Base-by-base conservation (phyloP, 208 protist species). In the Trichomonas gallinae region DNA sequence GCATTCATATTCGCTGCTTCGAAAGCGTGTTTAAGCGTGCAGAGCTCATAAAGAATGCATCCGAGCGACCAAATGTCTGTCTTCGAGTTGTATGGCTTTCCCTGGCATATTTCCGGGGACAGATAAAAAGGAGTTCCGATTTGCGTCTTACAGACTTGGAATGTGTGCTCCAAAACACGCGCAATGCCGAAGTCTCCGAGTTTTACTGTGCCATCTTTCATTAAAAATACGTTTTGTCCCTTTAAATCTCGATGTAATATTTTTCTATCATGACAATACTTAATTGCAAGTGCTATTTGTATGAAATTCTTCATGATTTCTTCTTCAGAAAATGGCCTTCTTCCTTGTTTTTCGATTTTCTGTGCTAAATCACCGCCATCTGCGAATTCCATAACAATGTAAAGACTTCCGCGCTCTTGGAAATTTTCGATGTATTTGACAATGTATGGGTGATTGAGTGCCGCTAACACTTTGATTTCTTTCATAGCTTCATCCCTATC, bases 221-320 rank as follows among this genome's bases (percentile, higher is more conserved):
- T 89, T 58, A 97, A 46, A 85, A 97, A 97, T 26, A 97, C 36
- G 51, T 97, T 97, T 48, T 97, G 96, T 34, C 87, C 49, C 48
- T 97, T 96, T 36, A 98, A 44, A 88, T 98, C 98, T 36, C 98
- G 97, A 96, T 98, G 98, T 21, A 98, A 96, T 38, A 98, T 97
- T 81, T 98, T 98, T 10, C 97, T 83, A 45, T 97, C 97, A 93
- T 98, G 98, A 38, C 97, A 87, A 82, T 98, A 97, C 45, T 98
- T 97, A 17, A 98, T 63, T n/a, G 97, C 98, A 6, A 98, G 46
- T 46, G 87, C 97, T 23, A 98, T 96, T 96, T 98, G 97, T 26
- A 97, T 96, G 63, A 96, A 96, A 63, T 83, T 40, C 46, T 88
- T 26, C 31, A 63, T 31, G 21, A 97, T 23, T 82, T 97, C 46